Evolutionary conservation across 257 asterid species (phyloP).

Genomic region (Solanum sejunctum): DNA sequence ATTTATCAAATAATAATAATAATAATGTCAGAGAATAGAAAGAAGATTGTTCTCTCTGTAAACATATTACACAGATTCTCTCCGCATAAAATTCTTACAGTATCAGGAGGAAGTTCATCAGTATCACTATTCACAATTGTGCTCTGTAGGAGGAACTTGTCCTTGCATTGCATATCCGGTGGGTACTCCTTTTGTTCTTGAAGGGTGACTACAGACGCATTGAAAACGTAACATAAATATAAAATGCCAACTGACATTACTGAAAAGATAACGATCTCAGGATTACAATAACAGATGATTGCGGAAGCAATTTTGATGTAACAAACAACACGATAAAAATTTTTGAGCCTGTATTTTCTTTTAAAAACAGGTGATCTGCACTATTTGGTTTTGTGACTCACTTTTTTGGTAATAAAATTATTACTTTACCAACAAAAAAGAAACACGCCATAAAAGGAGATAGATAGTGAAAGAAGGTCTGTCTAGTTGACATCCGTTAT

Average conservation of each 20-base stretch:
- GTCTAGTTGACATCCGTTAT: not conserved
- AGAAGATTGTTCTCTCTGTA: not conserved
- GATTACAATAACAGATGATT: not conserved
- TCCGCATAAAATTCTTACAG: slow-evolving; percentile 26
- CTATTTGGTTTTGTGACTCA: not conserved
- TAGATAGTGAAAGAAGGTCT: not conserved
- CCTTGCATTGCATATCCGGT: slow-evolving; percentile 70
- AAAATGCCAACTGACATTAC: not conserved
- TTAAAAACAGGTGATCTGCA: not conserved
- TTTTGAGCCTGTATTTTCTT: not conserved
- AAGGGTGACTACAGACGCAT: slow-evolving; percentile 47
- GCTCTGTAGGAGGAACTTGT: slow-evolving; percentile 71
- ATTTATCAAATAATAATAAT: not conserved
- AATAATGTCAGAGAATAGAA: not conserved
- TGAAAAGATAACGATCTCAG: not conserved
- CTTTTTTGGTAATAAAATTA: not conserved
- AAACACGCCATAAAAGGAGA: not conserved
- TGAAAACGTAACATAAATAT: not conserved
- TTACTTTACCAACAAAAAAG: not conserved
- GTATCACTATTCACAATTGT: slow-evolving; percentile 34
- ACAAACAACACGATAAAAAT: not conserved
- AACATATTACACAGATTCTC: not conserved
- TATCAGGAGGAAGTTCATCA: slow-evolving; percentile 54
- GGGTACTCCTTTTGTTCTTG: slow-evolving; percentile 79
- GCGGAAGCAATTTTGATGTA: not conserved